A percentile compares a stretch with the other conserved stretches of the same genome.
phyloP scores from a whole-genome alignment of 352 stramenopile species.

The Pythium monospermum region DNA sequence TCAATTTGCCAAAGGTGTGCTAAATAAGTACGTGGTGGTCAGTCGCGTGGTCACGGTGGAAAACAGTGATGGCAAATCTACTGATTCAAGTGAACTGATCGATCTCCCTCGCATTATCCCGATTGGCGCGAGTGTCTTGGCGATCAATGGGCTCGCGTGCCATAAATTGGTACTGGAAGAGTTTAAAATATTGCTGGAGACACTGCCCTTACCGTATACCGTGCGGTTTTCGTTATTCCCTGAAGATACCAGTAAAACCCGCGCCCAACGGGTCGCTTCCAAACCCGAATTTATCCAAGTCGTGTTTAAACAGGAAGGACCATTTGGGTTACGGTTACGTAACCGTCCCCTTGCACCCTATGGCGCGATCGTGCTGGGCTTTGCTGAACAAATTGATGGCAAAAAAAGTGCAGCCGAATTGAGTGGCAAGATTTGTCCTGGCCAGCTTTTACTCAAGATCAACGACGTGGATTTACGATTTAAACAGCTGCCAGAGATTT shows the following conservation, averaged over 20 bases:
- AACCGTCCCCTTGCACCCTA: constrained; percentile 58
- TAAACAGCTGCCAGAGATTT: constrained; percentile 55
- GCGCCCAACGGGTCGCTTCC: constrained; percentile 40
- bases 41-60: constrained; percentile 43
- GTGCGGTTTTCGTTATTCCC: constrained; percentile 64
- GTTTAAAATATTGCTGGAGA: constrained; percentile 45
- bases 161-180: constrained; percentile 71
- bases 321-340: constrained; percentile 72
- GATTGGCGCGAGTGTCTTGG: constrained; percentile 54
- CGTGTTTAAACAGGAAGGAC: constrained; percentile 64
- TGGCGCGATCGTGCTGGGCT: constrained; percentile 75
- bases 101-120: constrained; percentile 41
- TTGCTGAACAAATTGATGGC: constrained; percentile 40
- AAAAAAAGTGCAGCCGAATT: constrained; percentile 57
- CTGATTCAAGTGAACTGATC: not conserved
- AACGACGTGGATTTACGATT: constrained; percentile 71
- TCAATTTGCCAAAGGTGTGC: constrained; percentile 56
- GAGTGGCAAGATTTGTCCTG: constrained; percentile 67
- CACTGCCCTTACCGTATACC: constrained; percentile 43
- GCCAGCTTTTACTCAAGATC: constrained; percentile 53
- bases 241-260: constrained; percentile 53
- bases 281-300: constrained; percentile 52
- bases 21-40: constrained; percentile 69
- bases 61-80: not conserved
- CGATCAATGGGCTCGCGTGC: constrained; percentile 73